Evolutionary conservation across 805 yeast genomes (phyloP), one percentile per base, ranked within the genome.

Genomic region (Lipomyces oligophaga): DNA sequence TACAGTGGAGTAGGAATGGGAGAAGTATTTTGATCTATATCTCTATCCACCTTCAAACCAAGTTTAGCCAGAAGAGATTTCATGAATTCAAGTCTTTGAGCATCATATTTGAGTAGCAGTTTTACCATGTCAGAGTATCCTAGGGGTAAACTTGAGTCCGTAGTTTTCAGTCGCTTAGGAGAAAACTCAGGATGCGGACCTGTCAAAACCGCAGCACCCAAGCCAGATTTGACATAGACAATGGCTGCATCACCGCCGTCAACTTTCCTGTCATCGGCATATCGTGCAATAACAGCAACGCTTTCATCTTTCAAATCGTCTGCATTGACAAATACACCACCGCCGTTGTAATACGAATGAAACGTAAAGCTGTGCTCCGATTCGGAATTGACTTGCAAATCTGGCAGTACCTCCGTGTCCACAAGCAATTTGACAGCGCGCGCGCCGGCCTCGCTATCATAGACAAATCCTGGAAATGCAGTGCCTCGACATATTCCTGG

Each of bases 121-220:
- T 67, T 38, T 16, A 52, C 47, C 5, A 52, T 20, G 21, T 45
- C 52, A 1, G 43, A 41, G 24, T 52, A 52, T 22, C 41, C 41
- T 15, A 47, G 51, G 7, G 55, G 50, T 24, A 48, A 20, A 15
- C 30, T 25, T 11, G 44, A 39, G 34, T 42, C 56, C 13, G 37
- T 41, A 18, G 42, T 41, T 15, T 35, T 30, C 19, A 54, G 37
- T 10, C 49, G 45, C 34, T 44, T 50, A 8, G 55, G 54, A 11
- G 56, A 47, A 22, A 81, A 88, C 65, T 93, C 99, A 0, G 96
- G 95, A 65, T 93, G 98, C 0, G 86, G 76, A 0, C 97, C 97
- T 11, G 83, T 73, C 10, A 93, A 71, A 7, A 93, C 65, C 0
- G 81, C 96, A 30, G 67, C 68, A 2, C 98, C 98, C 31, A 75